Conservation (phyloP, 2,329 filamentous ascomycete species). For the Diplodia mutila region DNA sequence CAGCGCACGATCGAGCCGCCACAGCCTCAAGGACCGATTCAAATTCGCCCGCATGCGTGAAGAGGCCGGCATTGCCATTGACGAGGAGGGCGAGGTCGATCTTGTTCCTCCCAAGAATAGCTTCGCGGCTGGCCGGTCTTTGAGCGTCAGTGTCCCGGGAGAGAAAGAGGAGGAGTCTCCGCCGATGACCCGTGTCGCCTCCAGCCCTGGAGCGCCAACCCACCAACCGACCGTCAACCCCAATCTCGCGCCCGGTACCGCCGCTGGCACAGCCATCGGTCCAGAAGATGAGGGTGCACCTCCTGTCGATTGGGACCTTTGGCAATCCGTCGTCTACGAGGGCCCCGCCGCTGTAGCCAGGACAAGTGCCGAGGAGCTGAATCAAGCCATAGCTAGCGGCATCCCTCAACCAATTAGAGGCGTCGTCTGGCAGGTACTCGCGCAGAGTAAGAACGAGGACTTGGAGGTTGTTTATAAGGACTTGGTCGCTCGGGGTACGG, state of each 20-base stretch:
- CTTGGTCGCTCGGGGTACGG: slow-evolving; percentile 76
- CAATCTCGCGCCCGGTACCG: slow-evolving; percentile 80
- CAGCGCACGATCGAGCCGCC: slow-evolving; percentile 41
- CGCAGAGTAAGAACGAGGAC: slow-evolving; percentile 91
- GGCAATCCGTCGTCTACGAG: slow-evolving; percentile 95
- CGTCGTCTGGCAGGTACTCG: slow-evolving; percentile 98
- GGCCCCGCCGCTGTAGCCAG: slow-evolving; percentile 85
- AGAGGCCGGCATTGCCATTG: slow-evolving; percentile 46
- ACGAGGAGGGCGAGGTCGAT: slow-evolving; percentile 52
- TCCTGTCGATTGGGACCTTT: slow-evolving; percentile 97
- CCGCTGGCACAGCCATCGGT: slow-evolving; percentile 76
- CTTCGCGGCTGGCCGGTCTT: slow-evolving; percentile 37
- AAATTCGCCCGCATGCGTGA: slow-evolving; percentile 50
- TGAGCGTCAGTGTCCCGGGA: slow-evolving; percentile 51
- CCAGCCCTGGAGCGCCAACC: slow-evolving; percentile 47
- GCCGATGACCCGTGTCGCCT: slow-evolving; percentile 31
- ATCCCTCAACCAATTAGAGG: slow-evolving; percentile 94
- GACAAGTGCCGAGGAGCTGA: slow-evolving; percentile 87
- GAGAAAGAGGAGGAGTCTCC: slow-evolving; percentile 49
- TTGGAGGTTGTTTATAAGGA: slow-evolving; percentile 86
- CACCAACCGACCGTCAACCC: slow-evolving; percentile 66
- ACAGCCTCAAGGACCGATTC: slow-evolving; percentile 52
- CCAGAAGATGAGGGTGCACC: slow-evolving; percentile 69
- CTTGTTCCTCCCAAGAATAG: slow-evolving; percentile 9
- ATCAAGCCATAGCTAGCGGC: slow-evolving; percentile 85